Evolutionary conservation across 495 filamentous ascomycete species (phyloP).

Genomic region (Annulohypoxylon maeteangense): DNA sequence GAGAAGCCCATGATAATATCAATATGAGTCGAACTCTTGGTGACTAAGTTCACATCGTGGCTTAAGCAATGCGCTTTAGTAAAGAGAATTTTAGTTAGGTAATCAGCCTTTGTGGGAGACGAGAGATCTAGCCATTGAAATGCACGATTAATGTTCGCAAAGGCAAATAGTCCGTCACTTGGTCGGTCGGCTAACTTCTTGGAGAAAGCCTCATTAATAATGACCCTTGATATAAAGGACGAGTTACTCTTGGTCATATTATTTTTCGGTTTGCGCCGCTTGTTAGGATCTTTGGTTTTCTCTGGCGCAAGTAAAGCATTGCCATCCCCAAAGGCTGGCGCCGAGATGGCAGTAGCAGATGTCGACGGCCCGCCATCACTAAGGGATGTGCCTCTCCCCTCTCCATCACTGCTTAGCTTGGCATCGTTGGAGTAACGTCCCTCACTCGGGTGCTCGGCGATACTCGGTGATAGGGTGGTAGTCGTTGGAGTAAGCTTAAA

Average conservation of each 20-base stretch:
- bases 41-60: constrained; percentile 89
- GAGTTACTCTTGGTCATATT: constrained; percentile 98
- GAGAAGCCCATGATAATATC: constrained; percentile 96
- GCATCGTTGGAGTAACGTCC: constrained; percentile 69
- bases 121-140: constrained; percentile 77
- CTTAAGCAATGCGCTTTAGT: constrained; percentile 95
- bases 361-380: constrained; percentile 51
- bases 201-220: constrained; percentile 80
- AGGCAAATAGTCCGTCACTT: constrained; percentile 82
- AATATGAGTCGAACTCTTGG: constrained; percentile 80
- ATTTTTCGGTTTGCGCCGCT: constrained; percentile 92
- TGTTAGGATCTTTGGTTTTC: constrained; percentile 76
- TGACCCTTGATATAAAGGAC: constrained; percentile 94
- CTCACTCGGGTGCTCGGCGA: constrained; percentile 69
- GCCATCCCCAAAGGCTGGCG: constrained; percentile 86
- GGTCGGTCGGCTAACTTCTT: constrained; percentile 84
- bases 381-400: constrained; percentile 55
- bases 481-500: constrained; percentile 55
- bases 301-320: constrained; percentile 74
- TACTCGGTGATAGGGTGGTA: constrained; percentile 58
- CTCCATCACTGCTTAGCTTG: constrained; percentile 58
- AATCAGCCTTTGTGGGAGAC: constrained; percentile 75
- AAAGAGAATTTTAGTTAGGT: constrained; percentile 93
- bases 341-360: constrained; percentile 50
- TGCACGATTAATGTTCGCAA: constrained; percentile 93